A percentile compares a stretch with the other conserved stretches of the same genome.
Conservation (phyloP, 1,139 yeast genomes). For the Saccharomyces hybrid region DNA sequence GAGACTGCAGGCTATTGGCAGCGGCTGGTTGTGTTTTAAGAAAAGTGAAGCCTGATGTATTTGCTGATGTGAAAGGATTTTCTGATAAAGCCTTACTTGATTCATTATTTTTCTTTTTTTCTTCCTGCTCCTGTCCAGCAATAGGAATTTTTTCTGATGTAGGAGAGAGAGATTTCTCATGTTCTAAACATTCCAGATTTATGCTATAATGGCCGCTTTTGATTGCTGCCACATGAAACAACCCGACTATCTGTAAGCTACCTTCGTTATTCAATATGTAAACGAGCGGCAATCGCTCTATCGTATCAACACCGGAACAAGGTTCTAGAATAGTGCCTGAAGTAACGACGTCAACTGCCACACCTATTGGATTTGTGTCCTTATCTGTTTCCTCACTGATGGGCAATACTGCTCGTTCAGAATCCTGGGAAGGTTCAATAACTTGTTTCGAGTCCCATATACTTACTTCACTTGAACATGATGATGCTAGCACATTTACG, state of each 20-base stretch:
- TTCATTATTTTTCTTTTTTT: background rate
- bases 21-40: background rate
- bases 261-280: slow-evolving; percentile 61
- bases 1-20: background rate
- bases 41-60: background rate
- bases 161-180: background rate
- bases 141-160: background rate
- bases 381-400: slow-evolving; percentile 53
- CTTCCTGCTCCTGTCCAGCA: background rate
- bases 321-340: slow-evolving; percentile 43
- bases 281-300: slow-evolving; percentile 53
- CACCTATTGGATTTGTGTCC: slow-evolving; percentile 66
- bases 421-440: slow-evolving; percentile 51
- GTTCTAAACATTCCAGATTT: background rate
- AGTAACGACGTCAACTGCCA: slow-evolving; percentile 51
- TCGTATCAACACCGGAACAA: slow-evolving; percentile 48
- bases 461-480: slow-evolving; percentile 56
- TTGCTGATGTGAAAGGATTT: background rate
- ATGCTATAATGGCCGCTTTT: slow-evolving; percentile 30
- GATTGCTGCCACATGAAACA: slow-evolving; percentile 46
- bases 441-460: slow-evolving; percentile 31
- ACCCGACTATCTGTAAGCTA: slow-evolving; percentile 52
- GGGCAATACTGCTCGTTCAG: slow-evolving; percentile 65
- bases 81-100: background rate
- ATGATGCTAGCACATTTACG: slow-evolving; percentile 44